Evolutionary conservation across 2,329 filamentous ascomycete genomes (phyloP).

Genomic region (Teratosphaeria zuluensis): DNA sequence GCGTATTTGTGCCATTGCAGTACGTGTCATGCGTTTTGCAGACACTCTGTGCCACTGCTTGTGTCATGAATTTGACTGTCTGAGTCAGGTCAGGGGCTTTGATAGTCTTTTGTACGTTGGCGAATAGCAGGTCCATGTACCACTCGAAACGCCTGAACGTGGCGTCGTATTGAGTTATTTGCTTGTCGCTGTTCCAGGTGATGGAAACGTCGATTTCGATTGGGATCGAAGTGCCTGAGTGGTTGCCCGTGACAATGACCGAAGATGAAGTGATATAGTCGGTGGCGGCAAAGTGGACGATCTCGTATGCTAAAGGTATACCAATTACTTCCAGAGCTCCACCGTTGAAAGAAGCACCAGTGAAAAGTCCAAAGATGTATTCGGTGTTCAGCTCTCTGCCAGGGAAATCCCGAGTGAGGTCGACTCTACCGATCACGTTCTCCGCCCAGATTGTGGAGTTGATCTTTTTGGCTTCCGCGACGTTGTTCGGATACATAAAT

Average conservation of each 20-base stretch:
- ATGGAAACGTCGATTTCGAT: conserved; percentile 1
- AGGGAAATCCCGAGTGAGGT: not conserved
- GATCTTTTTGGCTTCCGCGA: not conserved
- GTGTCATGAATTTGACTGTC: not conserved
- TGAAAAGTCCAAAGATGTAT: conserved; percentile 4
- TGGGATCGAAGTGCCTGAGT: not conserved
- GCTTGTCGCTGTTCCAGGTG: conserved; percentile 1
- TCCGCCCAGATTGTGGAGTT: conserved; percentile 1
- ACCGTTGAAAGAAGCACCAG: not conserved
- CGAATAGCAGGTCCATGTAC: not conserved
- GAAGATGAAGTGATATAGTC: not conserved
- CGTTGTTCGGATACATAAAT: conserved; percentile 3
- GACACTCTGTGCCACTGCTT: not conserved
- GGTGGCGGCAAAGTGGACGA: conserved; percentile 2
- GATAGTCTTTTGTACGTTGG: not conserved
- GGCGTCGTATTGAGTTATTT: conserved; percentile 2
- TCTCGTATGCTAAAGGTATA: not conserved
- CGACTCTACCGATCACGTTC: conserved; percentile 2
- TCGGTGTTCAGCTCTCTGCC: conserved; percentile 1
- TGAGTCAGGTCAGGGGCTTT: not conserved
- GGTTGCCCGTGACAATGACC: not conserved
- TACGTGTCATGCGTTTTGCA: conserved; percentile 1
- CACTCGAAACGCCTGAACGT: conserved; percentile 1
- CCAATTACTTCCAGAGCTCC: not conserved
- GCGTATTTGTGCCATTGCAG: conserved; percentile 1